Evolutionary conservation across 495 filamentous ascomycete genomes (phyloP).

Genomic region (Daldinia decipiens): DNA sequence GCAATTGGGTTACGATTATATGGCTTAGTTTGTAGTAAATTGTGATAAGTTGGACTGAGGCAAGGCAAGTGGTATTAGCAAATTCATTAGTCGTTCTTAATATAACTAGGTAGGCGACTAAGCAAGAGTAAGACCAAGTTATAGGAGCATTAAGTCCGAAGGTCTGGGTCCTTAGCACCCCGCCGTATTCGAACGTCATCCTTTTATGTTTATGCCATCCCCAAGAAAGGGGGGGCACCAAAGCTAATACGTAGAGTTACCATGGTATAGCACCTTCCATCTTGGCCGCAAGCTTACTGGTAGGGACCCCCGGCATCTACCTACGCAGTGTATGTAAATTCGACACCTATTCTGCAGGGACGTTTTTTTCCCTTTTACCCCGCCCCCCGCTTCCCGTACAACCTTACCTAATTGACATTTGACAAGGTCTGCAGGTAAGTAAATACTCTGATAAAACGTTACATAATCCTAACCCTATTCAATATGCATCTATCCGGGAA

Average conservation of each 20-base stretch:
- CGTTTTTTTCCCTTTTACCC: slow-evolving; percentile 6
- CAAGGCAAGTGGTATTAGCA: background rate
- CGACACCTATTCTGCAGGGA: slow-evolving; percentile 22
- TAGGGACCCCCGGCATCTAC: background rate
- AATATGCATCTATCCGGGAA: slow-evolving; percentile 8
- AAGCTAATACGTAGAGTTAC: slow-evolving; percentile 4
- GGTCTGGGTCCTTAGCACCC: too few species aligned
- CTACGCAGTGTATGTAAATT: background rate
- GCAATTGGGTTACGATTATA: background rate
- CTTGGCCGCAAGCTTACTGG: slow-evolving; percentile 11
- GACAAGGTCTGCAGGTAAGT: background rate
- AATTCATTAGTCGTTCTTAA: background rate
- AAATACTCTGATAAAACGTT: background rate
- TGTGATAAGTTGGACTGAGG: background rate
- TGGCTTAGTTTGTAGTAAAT: background rate
- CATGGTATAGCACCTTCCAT: slow-evolving; percentile 5
- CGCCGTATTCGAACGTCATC: too few species aligned
- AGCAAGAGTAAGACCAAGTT: background rate
- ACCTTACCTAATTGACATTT: background rate
- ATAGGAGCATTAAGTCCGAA: background rate
- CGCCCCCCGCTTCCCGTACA: slow-evolving; percentile 23
- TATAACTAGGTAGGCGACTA: background rate
- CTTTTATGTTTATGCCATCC: too few species aligned
- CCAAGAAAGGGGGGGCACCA: background rate
- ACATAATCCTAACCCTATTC: background rate